A percentile compares a stretch with the other conserved stretches of the same genome.
Conservation (phyloP, 148 eudicot species). For the Cornus suecica region DNA sequence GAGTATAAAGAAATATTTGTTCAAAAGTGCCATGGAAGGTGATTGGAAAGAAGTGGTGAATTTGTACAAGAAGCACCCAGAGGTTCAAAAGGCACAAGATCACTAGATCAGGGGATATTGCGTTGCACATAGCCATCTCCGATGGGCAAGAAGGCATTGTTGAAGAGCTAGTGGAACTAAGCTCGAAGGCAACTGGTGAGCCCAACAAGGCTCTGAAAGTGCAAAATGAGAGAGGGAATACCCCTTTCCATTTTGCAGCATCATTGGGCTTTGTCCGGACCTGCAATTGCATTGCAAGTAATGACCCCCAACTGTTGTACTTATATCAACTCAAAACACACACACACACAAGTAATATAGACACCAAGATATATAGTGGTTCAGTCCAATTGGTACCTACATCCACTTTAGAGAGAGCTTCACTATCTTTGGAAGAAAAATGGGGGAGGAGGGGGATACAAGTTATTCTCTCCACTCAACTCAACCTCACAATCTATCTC, state of each 20-base stretch:
- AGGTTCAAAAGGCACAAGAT: conserved; percentile 1
- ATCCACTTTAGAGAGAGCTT: too few species aligned
- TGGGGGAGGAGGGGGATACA: too few species aligned
- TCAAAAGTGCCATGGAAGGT: conserved; percentile 11
- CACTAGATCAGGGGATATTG: conserved; percentile 14
- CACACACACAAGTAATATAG: too few species aligned
- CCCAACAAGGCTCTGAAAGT: neutral
- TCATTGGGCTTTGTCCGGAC: neutral
- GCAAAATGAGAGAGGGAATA: neutral
- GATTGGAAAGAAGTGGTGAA: conserved; percentile 3
- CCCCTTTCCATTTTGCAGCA: conserved; percentile 2
- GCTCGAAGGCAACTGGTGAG: too few species aligned
- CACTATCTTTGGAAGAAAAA: too few species aligned
- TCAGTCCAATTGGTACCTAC: too few species aligned
- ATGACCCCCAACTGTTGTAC: too few species aligned
- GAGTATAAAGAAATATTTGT: neutral
- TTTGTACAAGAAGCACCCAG: neutral
- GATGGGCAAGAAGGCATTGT: neutral
- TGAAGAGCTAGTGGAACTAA: neutral
- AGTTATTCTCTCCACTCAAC: too few species aligned
- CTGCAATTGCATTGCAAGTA: neutral
- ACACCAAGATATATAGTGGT: too few species aligned
- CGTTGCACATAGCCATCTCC: conserved; percentile 14
- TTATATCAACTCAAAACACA: too few species aligned
- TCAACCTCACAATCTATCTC: too few species aligned